These are phyloP conservation scores for Tolypocladium nubicola DNA, from an alignment of 2,329 filamentous ascomycete genomes.

Conservation along the genomic window DNA sequence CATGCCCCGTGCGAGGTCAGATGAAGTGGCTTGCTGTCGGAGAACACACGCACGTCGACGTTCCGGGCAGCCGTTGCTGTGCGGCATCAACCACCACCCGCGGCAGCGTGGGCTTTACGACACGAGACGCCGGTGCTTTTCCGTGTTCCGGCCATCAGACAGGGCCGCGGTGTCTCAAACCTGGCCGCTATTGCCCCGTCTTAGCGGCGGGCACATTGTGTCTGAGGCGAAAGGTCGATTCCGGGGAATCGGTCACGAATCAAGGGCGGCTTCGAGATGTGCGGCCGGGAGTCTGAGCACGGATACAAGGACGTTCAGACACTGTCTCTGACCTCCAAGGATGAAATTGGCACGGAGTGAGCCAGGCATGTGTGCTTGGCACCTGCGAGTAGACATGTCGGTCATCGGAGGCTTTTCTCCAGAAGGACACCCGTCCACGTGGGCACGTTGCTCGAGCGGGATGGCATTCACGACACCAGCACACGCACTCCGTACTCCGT, in stretches of 20 bases:
- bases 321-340: background rate
- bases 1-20: background rate
- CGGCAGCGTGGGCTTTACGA: background rate
- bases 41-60: background rate
- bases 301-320: background rate
- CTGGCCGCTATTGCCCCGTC: background rate
- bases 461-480: background rate
- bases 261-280: background rate
- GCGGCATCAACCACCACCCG: background rate
- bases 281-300: background rate
- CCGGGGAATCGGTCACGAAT: background rate
- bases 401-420: background rate
- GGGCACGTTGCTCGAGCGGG: background rate
- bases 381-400: background rate
- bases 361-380: no score
- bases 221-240: background rate
- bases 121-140: background rate
- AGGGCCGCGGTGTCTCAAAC: background rate
- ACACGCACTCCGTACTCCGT: no score
- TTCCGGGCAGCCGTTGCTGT: background rate
- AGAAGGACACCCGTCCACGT: background rate
- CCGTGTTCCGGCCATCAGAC: background rate
- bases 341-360: background rate
- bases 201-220: background rate
- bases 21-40: background rate